Conservation (phyloP, 306 rosid species). For the Vicia sativa region DNA sequence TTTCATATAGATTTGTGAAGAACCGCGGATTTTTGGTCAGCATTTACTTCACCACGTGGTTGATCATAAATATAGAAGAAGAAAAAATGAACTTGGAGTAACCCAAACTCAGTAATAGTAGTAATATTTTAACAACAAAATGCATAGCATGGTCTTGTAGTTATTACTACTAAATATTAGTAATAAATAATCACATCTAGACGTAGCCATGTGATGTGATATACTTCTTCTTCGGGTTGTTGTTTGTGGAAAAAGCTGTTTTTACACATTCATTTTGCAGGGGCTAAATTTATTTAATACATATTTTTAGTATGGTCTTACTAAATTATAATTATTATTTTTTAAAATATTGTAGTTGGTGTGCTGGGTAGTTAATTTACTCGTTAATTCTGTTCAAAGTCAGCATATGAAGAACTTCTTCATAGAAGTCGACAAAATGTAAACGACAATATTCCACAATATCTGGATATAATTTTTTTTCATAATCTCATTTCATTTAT, state of each 20-base stretch:
- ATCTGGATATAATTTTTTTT: background rate
- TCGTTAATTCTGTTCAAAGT: slow-evolving; percentile 57
- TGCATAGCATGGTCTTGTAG: background rate
- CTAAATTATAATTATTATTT: background rate
- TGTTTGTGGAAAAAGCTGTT: slow-evolving; percentile 24
- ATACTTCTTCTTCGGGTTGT: slow-evolving; percentile 7
- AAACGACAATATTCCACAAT: slow-evolving; percentile 7
- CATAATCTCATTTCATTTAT: background rate
- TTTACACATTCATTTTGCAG: slow-evolving; percentile 19
- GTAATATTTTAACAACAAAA: background rate
- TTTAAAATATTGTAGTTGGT: background rate
- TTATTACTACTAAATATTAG: too few relatives aligned
- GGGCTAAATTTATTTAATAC: background rate
- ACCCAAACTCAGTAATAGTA: slow-evolving; percentile 19
- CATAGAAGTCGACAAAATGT: slow-evolving; percentile 27
- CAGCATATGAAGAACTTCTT: slow-evolving; percentile 41
- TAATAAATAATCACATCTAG: background rate
- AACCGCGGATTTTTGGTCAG: slow-evolving; percentile 6
- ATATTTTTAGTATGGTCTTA: slow-evolving; percentile 18
- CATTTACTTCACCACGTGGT: slow-evolving; percentile 35
- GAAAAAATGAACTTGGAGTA: slow-evolving; percentile 13
- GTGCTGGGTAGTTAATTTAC: slow-evolving; percentile 37
- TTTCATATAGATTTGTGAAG: background rate
- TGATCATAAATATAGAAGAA: background rate
- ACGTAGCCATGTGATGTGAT: slow-evolving; percentile 26